Conservation (phyloP, 75 land plant genomes). For the Gnetum montanum region DNA sequence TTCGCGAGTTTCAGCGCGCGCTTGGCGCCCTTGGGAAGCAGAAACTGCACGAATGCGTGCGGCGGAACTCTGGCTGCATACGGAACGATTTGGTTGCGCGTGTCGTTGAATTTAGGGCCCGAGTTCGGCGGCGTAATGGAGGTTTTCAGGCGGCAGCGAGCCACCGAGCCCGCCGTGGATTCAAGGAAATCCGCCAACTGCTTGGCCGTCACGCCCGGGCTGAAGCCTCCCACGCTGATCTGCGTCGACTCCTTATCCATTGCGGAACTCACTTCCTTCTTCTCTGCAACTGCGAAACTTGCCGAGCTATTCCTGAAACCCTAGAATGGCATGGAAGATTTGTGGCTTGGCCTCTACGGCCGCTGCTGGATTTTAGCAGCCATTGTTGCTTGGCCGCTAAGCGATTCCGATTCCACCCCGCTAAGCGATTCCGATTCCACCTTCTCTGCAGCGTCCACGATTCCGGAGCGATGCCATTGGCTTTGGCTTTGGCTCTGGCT, state of each 20-base stretch:
- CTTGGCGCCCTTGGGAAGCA: slow-evolving; percentile 29
- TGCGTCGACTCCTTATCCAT: slow-evolving; percentile 38
- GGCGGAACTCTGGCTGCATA: slow-evolving; percentile 28
- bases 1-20: slow-evolving; percentile 33
- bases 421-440: no score
- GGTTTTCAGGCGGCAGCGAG: slow-evolving; percentile 70
- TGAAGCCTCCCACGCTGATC: slow-evolving; percentile 69
- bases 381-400: no score
- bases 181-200: slow-evolving; percentile 42
- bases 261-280: no score
- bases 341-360: no score
- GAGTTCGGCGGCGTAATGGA: slow-evolving; percentile 53
- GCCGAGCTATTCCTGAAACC: no score
- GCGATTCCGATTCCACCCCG: no score
- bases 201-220: slow-evolving; percentile 24
- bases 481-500: no score
- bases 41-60: slow-evolving; percentile 93
- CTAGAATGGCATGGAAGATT: no score
- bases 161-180: slow-evolving; percentile 36
- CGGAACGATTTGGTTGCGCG: background rate
- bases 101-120: slow-evolving; percentile 24
- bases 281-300: no score
- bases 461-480: no score
- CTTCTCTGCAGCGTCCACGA: no score
- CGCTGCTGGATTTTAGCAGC: no score